Evolutionary conservation across 805 yeast species (phyloP), one percentile per base, ranked within the genome.

Genomic region (Schizosaccharomyces cryophilus): DNA sequence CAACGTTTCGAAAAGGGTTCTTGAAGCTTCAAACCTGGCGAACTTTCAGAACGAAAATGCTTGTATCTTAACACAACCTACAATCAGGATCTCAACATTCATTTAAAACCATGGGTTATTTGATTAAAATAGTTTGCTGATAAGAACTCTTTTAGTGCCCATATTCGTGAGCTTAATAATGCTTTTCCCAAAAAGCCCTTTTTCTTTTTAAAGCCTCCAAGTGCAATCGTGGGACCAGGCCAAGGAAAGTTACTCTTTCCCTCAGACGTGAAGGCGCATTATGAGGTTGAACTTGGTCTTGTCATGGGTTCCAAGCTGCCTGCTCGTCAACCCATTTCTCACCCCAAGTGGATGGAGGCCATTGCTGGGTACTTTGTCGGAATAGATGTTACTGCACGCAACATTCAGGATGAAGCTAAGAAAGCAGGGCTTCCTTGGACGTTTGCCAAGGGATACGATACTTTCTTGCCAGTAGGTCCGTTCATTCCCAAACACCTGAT

Each of bases 391-490:
- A 93, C 98, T 6, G 97, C 95, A 0, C 80, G 99, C 70, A 87
- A 89, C 68, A 94, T 93, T 38, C 99, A 93, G 73, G 89, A 85
- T 68, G 95, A 82, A 67, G 96, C 96, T 45, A 93, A 93, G 73
- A 78, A 78, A 73, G 87, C 87, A 71, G 97, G 97, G 0, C 76
- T 90, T 61, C 98, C 99, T 4, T 93, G 99, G 99, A 73, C 90
- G 4, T 87, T 88, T 65, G 95, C 93, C 42, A 93, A 93, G 70
- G 98, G 98, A 0, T 90, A 88, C 70, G 99, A 93, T 69, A 90
- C 98, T 0, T 93, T 93, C 71, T 76, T 86, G 69, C 99, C 99
- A 1, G 69, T 93, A n/a, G 83, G 66, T 6, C 71, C 74, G 24
- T 80, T 81, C 65, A 83, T 93, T 61, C 79, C 89, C 9, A 84